Base-by-base conservation (phyloP, 352 stramenopile genomes). In the Phytophthora kernoviae region DNA sequence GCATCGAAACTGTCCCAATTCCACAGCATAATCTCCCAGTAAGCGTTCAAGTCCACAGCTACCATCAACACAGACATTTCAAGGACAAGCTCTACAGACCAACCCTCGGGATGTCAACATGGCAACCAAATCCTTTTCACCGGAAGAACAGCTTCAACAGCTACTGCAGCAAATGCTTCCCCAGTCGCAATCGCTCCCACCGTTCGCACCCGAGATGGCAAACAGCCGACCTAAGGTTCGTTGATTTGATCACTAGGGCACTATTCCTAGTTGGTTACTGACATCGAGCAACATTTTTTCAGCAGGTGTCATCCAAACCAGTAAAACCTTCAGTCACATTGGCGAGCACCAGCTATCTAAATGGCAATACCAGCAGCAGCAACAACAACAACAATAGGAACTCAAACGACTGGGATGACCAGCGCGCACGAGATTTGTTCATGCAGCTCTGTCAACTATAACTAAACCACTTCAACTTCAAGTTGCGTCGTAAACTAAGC, bases 351-450 rank as follows among this genome's bases (percentile, higher is more conserved):
- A 55, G 49, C 21, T 53, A 47, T 14, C 30, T 42, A 30, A 30
- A 30, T 7, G 6, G 24, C n/a, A n/a, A n/a, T 5, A 40, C 41
- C 2, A 22, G 30, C 27, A 41, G 37, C 17, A 63, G 5, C 24
- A 20, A 12, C 11, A 41, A 17, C 42, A 57, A 36, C 21, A 58
- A 6, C 18, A 58, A 51, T 48, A 71, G 48, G 14, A 60, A 59
- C 18, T 37, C 10, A 4, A 20, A 22, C 26, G 63, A 84, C 26
- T 88, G 79, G 66, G 78, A 89, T 21, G 83, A 92, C 47, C 62
- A 80, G 18, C 77, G 78, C 6, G 68, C 83, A 7, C 68, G 73
- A 10, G 66, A 90, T 24, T 69, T 92, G 6, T 92, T 92, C 67
- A 52, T 77, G 42, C 80, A 92, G 66, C 77, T 92, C 39, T 84